Base-by-base conservation (phyloP, 306 rosid genomes). In the Trifolium fragiferum region DNA sequence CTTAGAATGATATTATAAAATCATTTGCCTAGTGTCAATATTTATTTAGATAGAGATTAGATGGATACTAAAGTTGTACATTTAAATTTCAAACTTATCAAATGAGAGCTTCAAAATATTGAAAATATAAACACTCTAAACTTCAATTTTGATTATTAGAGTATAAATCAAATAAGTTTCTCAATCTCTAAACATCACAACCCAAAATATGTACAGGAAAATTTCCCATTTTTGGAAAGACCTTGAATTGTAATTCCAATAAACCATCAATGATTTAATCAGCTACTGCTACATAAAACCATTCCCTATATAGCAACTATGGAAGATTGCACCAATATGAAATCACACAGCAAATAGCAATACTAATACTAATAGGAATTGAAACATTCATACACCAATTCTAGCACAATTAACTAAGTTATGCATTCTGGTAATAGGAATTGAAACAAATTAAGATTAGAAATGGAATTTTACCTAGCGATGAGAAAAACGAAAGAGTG, bases 161-260 rank as follows among this genome's bases (percentile, higher is more conserved):
- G 66, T 11, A 66, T 37, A 54, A 72, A 2, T 37, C 41, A 21
- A 74, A 73, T 16, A 55, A 19, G 57, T 15, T 60, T 58, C 61
- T 46, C 49, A 55, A 33, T 32, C 43, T 57, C 50, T 43, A 13
- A 67, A 27, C 76, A 59, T 10, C 10, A 43, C 32, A 74, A 54
- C 74, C 25, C 13, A n/a, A n/a, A n/a, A n/a, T n/a, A n/a, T n/a
- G n/a, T n/a, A n/a, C n/a, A 70, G 0, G 44, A 18, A 51, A 69
- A n/a, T 4, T 71, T 33, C 16, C 35, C 82, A 37, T 33, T 64
- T 69, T 49, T 21, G 9, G 32, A 1, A 50, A 72, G 14, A 81
- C 46, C 64, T 23, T 49, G 12, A 62, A 81, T 54, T 62, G 19
- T 1, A 47, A 47, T 47, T 58, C 53, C 60, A 21, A 68, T 55